Percentiles rank a stretch among this genome's conserved stretches.
phyloP scores from a whole-genome alignment of 169 alveolate species.

The Plasmodium relictum region DNA sequence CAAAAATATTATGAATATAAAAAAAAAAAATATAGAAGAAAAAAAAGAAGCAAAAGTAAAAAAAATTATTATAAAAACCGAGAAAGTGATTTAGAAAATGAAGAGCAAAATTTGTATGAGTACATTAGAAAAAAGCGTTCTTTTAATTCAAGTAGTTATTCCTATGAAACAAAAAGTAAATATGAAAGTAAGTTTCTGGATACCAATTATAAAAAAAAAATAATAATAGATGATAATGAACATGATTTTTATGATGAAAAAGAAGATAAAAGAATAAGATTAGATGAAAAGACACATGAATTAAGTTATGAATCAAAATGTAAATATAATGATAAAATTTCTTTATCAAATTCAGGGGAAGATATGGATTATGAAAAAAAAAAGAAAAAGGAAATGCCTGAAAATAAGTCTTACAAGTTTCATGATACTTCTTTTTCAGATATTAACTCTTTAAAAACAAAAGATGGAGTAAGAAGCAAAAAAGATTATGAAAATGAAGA shows the following conservation, averaged over 20 bases:
- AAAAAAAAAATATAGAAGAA: background rate
- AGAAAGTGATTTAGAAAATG: constrained; percentile 3
- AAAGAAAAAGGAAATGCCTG: too few species aligned
- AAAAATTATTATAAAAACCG: constrained; percentile 5
- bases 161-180: too few species aligned
- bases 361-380: too few species aligned
- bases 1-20: background rate
- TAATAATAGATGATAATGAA: background rate
- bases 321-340: background rate
- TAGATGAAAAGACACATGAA: background rate
- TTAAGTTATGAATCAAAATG: background rate
- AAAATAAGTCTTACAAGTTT: too few species aligned
- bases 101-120: too few species aligned
- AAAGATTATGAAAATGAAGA: background rate
- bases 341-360: too few species aligned
- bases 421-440: too few species aligned
- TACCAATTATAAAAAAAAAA: background rate
- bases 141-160: too few species aligned
- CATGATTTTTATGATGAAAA: background rate
- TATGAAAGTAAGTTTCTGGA: background rate
- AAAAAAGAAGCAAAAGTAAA: background rate
- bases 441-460: background rate
- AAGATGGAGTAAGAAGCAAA: background rate
- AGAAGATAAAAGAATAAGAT: background rate
- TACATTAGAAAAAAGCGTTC: too few species aligned